phyloP scores from a whole-genome alignment of 1,284 basidiomycete genomes.

The Austropuccinia psidii region DNA sequence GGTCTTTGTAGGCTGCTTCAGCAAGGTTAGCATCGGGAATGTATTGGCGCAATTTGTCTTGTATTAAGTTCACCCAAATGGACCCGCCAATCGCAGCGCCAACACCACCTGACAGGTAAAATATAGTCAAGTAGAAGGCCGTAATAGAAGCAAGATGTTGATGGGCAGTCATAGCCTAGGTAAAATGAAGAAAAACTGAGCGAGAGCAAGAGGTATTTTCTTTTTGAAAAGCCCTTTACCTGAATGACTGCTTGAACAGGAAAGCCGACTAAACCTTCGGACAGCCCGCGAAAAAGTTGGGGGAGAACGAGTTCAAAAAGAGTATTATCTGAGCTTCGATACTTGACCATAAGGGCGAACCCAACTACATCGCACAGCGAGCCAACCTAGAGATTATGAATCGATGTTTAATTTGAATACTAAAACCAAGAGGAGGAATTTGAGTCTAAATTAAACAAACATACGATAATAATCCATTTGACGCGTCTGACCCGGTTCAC shows the following conservation, averaged over 20 bases:
- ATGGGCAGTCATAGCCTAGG: not conserved
- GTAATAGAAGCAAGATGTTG: conserved; percentile 46
- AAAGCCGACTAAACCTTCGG: conserved; percentile 46
- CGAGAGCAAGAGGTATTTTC: not conserved
- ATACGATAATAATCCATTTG: conserved; percentile 11
- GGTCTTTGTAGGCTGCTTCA: conserved; percentile 44
- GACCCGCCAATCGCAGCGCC: conserved; percentile 48
- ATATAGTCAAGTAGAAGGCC: conserved; percentile 46
- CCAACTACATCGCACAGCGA: conserved; percentile 30
- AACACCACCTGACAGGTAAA: conserved; percentile 48
- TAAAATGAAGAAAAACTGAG: not conserved
- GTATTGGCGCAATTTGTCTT: conserved; percentile 42
- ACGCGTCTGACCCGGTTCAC: not conserved
- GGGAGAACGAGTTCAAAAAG: conserved; percentile 45
- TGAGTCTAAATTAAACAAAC: not conserved
- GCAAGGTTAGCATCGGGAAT: conserved; percentile 43
- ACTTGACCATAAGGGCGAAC: conserved; percentile 47
- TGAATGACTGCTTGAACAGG: conserved; percentile 47
- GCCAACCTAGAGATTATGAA: not conserved
- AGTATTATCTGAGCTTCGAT: conserved; percentile 42
- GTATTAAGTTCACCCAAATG: conserved; percentile 48
- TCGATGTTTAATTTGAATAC: not conserved
- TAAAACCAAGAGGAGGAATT: not conserved
- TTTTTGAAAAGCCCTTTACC: conserved; percentile 40
- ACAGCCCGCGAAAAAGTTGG: conserved; percentile 45